Conservation (phyloP, 1,284 basidiomycete species). For the Coriolopsis trogii region DNA sequence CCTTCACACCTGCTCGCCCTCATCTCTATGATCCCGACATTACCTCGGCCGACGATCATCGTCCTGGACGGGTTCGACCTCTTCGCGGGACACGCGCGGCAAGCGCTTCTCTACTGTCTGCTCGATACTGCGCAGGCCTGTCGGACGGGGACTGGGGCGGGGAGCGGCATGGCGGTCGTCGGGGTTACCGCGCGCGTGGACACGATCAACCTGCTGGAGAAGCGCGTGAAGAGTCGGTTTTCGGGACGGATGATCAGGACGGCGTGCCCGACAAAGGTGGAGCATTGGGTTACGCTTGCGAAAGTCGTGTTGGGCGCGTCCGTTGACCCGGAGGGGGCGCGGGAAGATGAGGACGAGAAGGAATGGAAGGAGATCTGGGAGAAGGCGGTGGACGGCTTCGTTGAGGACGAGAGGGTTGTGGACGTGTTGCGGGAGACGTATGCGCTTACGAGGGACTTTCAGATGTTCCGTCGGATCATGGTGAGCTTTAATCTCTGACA, state of each 20-base stretch:
- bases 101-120: conserved; percentile 89
- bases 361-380: conserved; percentile 66
- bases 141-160: conserved; percentile 41
- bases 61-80: conserved; percentile 91
- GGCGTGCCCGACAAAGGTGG: conserved; percentile 54
- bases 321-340: conserved; percentile 28
- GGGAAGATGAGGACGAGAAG: conserved; percentile 47
- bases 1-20: conserved; percentile 81
- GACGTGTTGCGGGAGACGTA: conserved; percentile 60
- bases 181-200: conserved; percentile 86
- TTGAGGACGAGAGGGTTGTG: conserved; percentile 48
- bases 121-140: conserved; percentile 80
- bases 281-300: conserved; percentile 56
- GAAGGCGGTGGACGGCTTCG: conserved; percentile 56
- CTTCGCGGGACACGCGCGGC: conserved; percentile 86
- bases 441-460: conserved; percentile 68
- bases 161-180: conserved; percentile 77
- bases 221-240: conserved; percentile 94
- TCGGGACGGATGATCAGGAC: conserved; percentile 87
- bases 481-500: conserved; percentile 45
- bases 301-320: conserved; percentile 44
- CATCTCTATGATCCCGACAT: conserved; percentile 76
- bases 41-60: conserved; percentile 80
- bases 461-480: conserved; percentile 65
- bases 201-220: conserved; percentile 88